These are phyloP conservation scores for Pestalotiopsis sp. DNA, from an alignment of 2,329 filamentous ascomycete genomes.

Conservation along the genomic window DNA sequence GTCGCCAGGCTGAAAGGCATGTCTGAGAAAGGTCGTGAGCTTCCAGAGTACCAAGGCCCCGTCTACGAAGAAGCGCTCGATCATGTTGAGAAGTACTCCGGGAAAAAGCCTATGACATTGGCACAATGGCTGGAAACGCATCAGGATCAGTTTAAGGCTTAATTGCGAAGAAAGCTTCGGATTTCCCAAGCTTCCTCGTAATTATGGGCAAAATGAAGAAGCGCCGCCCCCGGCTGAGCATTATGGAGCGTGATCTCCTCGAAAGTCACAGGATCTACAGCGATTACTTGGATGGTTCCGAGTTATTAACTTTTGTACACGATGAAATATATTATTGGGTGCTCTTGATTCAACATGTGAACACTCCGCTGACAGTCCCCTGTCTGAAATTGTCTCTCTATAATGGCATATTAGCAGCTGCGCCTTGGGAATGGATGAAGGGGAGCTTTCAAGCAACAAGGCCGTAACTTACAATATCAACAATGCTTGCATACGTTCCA, in stretches of 20 bases:
- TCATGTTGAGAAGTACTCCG: neutral
- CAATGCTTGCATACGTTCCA: slow-evolving; percentile 34
- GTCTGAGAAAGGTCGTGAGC: neutral
- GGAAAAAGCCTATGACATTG: neutral
- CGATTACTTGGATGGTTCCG: too few relatives aligned
- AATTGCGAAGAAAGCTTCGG: too few relatives aligned
- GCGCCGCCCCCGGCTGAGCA: too few relatives aligned
- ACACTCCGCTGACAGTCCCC: slow-evolving; percentile 1
- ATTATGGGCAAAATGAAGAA: too few relatives aligned
- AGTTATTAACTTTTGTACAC: too few relatives aligned
- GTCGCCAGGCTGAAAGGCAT: neutral
- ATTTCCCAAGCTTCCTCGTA: too few relatives aligned
- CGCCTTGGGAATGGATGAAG: neutral
- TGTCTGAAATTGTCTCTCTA: slow-evolving; percentile 10
- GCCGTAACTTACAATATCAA: slow-evolving; percentile 33
- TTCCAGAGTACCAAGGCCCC: neutral
- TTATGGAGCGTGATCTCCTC: too few relatives aligned
- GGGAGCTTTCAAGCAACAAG: neutral
- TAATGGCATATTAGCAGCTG: neutral
- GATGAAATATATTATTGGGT: too few relatives aligned
- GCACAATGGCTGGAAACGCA: neutral
- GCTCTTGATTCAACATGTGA: neutral
- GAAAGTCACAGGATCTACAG: too few relatives aligned
- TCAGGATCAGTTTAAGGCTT: neutral
- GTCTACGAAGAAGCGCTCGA: neutral